Evolutionary conservation across 2,329 filamentous ascomycete genomes (phyloP), one percentile per base, ranked within the genome.

Genomic region (Cladosporium velox): DNA sequence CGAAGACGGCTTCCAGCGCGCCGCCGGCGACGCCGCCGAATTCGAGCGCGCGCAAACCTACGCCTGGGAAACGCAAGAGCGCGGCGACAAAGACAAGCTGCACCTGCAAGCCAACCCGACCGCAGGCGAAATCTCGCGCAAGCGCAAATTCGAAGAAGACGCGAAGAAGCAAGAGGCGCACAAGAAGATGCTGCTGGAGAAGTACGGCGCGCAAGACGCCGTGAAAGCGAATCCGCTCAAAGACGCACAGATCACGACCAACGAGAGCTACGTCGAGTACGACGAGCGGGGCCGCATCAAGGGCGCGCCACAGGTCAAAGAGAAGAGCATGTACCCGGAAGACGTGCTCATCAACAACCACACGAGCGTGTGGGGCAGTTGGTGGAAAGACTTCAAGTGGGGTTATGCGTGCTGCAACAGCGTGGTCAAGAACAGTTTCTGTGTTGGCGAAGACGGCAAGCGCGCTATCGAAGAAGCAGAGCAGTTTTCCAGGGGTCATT

Each of bases 51-150:
- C 95, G 35, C 92, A 96, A 76, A 84, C 86, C 49, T 95, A 97
- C 74, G 95, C 95, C 0, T 99, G 95, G 95, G 95, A 99, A 78
- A 90, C 91, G 18, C 93, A 98, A 77, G 94, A 98, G 79, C 87
- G 87, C 68, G 87, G 87, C 24, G 90, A 90, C 67, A 87, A 91
- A 73, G 91, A 93, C 54, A 90, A 89, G 69, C 85, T 93, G 67
- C 96, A 99, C 84, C 78, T 99, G 18, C 95, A 99, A 78, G 95
- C 95, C 30, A 99, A 99, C 76, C 95, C 95, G 0, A 99, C 95
- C 0, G 93, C 93, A 1, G 95, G 94, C 64, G 93, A 95, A 72
- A 88, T 93, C 66, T 86, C 88, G 69, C 88, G 93, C 38, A 93
- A 92, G 79, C 92, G 92, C 75, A 91, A 95, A 74, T 81, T 85